Base-by-base conservation (phyloP, 1,139 yeast species). In the Groenewaldozyma sp. region DNA sequence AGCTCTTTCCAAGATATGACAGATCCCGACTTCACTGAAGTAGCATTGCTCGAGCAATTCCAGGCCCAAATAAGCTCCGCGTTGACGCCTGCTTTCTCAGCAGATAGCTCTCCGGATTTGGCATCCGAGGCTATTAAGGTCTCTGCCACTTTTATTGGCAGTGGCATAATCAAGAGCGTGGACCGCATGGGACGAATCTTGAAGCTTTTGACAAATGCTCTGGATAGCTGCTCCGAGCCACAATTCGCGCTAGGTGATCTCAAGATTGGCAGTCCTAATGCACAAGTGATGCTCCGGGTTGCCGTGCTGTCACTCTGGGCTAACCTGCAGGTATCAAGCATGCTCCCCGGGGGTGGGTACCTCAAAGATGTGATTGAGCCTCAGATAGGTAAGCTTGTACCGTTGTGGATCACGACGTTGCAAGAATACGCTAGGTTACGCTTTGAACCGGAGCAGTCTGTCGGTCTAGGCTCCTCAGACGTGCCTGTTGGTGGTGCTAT, bases 41-140 rank as follows among this genome's bases (percentile, higher is more conserved):
- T 74, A 9, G 76, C 93, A 0, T 68, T 87, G 10, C 65, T 91
- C 42, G 95, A 84, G 51, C 96, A 87, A 59, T 94, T 83, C 53
- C 96, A 91, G 54, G 97, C 97, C 0, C 96, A 87, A 52, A 82
- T 91, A 14, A 81, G 86, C 10, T 80, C 95, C 46, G 94, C 97
- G 0, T 68, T 91, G 44, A 74, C 87, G 36, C 95, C 97, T 0
- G 86, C 94, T n/a, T 91, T 91, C 61, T 73, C 73, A 32, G 67
- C 73, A 2, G 87, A 79, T 21, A 79, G 87, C 41, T 79, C 82
- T 20, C 75, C 93, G 1, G 73, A 73, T 35, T 73, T 86, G 0
- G 87, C 93, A 3, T 76, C 83, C 16, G 74, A 74, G 45, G 95
- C 95, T 0, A 75, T 88, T 34, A 74, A 75, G 37, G 83, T 87